phyloP scores from a whole-genome alignment of 306 rosid species.

The Trifolium pratense region DNA sequence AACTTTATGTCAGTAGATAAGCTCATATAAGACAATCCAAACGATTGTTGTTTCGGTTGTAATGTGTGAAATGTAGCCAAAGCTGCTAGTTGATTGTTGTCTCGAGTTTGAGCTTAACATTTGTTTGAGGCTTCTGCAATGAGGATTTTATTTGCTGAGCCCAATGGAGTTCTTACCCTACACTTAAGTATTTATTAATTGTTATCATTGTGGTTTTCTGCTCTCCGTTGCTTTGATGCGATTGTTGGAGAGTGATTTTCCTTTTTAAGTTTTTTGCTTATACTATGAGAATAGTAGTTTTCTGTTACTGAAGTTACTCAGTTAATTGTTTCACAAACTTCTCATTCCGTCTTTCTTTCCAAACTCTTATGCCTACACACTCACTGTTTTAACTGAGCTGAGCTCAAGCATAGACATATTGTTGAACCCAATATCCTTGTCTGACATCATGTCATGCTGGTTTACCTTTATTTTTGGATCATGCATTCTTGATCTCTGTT shows the following conservation, averaged over 20 bases:
- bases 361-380: neutral
- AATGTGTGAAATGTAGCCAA: constrained; percentile 14
- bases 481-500: neutral
- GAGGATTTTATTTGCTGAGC: constrained; percentile 17
- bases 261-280: constrained; percentile 15
- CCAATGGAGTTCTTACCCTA: constrained; percentile 2
- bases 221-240: constrained; percentile 3
- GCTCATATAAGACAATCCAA: too few species aligned
- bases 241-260: constrained; percentile 24
- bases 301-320: neutral
- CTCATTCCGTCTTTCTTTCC: neutral
- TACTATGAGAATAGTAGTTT: neutral
- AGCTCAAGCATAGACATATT: neutral
- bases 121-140: neutral
- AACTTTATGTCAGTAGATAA: too few species aligned
- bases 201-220: constrained; percentile 7
- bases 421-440: neutral
- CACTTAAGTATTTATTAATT: neutral
- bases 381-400: neutral
- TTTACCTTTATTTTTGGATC: neutral
- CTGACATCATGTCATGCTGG: neutral
- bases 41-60: neutral
- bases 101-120: neutral
- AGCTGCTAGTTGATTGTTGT: neutral
- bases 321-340: neutral